Evolutionary conservation across 441 rosid genomes (phyloP), one percentile per base, ranked within the genome.

Genomic region (Erodium texanum): DNA sequence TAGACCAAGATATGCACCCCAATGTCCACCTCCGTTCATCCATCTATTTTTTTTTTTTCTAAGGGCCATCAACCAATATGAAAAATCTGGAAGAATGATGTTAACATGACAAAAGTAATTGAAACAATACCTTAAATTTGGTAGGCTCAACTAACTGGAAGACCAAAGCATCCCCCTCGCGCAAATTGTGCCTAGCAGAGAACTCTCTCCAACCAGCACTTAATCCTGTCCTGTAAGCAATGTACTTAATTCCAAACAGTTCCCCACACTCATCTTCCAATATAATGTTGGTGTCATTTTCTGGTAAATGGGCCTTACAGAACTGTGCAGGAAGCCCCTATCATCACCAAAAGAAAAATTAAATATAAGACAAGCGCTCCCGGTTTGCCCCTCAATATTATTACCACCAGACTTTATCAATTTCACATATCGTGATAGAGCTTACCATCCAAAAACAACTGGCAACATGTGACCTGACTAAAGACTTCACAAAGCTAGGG

Each of bases 191-290:
- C 8, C 78, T 86, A 71, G 73, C 76, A 65, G 78, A 79, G 75
- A 88, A 88, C 79, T 82, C 87, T 69, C 89, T 83, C 94, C 94
- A 88, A 48, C 94, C 94, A 77, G 91, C 94, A 82, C 94, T 86
- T 72, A 88, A 81, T 74, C 90, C 90, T 2, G 87, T 86, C 79
- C 83, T 86, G 61, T 81, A 74, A 69, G 83, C 82, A 58, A 83
- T 74, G 80, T 86, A 88, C 45, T 82, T 86, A 75, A 79, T 79
- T 62, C 52, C 74, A n/a, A 71, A 82, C 50, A 48, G 79, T 64
- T 70, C 62, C 61, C 83, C 91, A 70, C 45, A 58, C 71, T 88
- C 94, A 70, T 86, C 86, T 75, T 78, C 88, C 70, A 88, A 74
- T 65, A 68, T 62, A 24, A 88, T 38, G 1, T 65, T 81, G 27